Base-by-base conservation (phyloP, 1,284 basidiomycete genomes). In the Boletus semigastroideus region DNA sequence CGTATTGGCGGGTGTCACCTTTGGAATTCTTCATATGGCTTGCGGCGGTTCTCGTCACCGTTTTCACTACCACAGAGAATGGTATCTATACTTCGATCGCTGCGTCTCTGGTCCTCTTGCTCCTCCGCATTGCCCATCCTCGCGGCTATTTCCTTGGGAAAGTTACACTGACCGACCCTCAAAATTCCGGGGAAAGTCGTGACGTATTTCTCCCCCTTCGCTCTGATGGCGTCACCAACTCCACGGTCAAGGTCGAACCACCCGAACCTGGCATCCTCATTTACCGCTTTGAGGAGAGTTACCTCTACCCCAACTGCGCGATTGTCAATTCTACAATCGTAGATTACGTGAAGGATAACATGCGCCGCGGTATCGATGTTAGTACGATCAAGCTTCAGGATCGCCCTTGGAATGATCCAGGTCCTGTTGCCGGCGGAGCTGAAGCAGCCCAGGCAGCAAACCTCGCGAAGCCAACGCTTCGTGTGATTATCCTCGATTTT, bases 321-420 rank as follows among this genome's bases (percentile, higher is more conserved):
- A 74, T 83, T 56, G 75, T 90, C 66, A 94, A 94, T 69, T 81
- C 84, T 46, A 76, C 79, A 1, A 75, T 98, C 36, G 88, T 94
- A 40, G 88, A 90, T 57, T 78, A 92, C 59, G 92, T 93, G 61
- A 95, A 90, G 72, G 72, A 73, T 55, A 75, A 85, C 59, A 93
- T 88, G 58, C 80, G 85, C 17, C 82, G 94, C 33, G 92, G 92
- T n/a, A 79, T 78, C 60, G 90, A 93, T 68, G 78, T 90, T 72
- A 78, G 78, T 52, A 66, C 73, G 22, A 75, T 90, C 59, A 78
- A 69, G 48, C 70, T 82, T 42, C 77, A 80, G 59, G 94, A 98
- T 67, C 83, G 96, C 42, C 84, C 93, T 4, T 99, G 96, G 96
- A 99, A 99, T 68, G 94, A 97, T 65, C 88, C 92, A 14, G 91